Base-by-base conservation (phyloP, 345 rosid genomes). In the Populus pruinosa region DNA sequence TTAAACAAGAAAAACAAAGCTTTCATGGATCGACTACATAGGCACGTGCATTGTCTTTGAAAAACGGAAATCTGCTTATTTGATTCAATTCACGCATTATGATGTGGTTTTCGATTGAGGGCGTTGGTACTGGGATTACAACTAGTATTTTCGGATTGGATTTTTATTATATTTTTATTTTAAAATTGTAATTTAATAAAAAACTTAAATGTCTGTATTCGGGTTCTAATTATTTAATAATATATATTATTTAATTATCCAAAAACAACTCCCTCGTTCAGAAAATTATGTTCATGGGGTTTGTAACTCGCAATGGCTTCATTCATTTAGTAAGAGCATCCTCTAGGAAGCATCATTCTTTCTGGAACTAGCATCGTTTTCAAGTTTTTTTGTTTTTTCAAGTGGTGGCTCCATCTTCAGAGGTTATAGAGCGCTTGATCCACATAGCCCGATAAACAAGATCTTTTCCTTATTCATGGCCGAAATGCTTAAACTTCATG, bases 21-120 rank as follows among this genome's bases (percentile, higher is more conserved):
- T 59, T 59, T n/a, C 63, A n/a, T 39, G 25, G 53, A 43, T 12
- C 23, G 50, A 27, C 31, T 14, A 25, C 72, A 69, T 0, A 27
- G 35, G 72, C 76, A 39, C 69, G 56, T 73, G 76, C 43, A 12
- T 41, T 25, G 20, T 39, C 39, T 25, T 73, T 41, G 69, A 64
- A 62, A 41, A 62, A 10, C 23, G 27, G 29, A 39, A 43, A 44
- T n/a, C 25, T 23, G 25, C 63, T 5, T 59, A 4, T 9, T 59
- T 3, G 63, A 59, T 59, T 25, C 63, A 59, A n/a, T 59, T n/a
- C 63, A 59, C n/a, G 63, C 63, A 25, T 23, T 10, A 7, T 8
- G 23, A 20, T 8, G 61, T 55, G 61, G 61, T 55, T n/a, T 59
- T 59, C 5, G 27, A 59, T 12, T 12, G 63, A n/a, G 29, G 23